Evolutionary conservation across 805 yeast genomes (phyloP).

Genomic region (Cyberlindnera maritima): DNA sequence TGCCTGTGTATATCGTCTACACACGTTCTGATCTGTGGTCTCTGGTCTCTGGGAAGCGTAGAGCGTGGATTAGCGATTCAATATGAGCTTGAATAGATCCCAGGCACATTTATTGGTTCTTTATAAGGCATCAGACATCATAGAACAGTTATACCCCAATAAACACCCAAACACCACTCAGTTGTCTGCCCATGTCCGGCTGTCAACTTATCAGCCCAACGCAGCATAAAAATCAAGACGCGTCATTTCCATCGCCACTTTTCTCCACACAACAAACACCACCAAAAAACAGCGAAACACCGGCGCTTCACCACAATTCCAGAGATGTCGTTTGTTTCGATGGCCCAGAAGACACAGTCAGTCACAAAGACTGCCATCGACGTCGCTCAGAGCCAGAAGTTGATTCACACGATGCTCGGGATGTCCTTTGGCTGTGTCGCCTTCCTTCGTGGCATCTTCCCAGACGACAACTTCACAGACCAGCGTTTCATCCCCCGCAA

Average conservation of each 20-base stretch:
- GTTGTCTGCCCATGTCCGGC: no score
- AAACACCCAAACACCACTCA: background rate
- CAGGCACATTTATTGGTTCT: no score
- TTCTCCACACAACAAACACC: background rate
- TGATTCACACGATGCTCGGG: constrained; percentile 45
- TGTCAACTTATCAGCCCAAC: background rate
- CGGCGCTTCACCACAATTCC: background rate
- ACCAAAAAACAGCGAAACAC: background rate
- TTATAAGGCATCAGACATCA: no score
- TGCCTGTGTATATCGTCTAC: no score
- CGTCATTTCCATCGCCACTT: background rate
- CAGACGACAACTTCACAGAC: constrained; percentile 52
- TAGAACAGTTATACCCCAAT: no score
- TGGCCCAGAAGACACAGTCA: constrained; percentile 3
- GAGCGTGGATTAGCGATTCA: no score
- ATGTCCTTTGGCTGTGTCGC: constrained; percentile 59
- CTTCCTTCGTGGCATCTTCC: constrained; percentile 54
- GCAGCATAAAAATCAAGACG: no score
- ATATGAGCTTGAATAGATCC: no score
- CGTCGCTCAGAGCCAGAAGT: constrained; percentile 41
- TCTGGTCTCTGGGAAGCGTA: no score
- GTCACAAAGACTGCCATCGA: constrained; percentile 21
- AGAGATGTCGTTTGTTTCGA: background rate
- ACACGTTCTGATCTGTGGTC: no score
- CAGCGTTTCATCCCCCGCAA: constrained; percentile 41